Conservation (phyloP, 345 rosid species). For the Conringia planisiliqua region DNA sequence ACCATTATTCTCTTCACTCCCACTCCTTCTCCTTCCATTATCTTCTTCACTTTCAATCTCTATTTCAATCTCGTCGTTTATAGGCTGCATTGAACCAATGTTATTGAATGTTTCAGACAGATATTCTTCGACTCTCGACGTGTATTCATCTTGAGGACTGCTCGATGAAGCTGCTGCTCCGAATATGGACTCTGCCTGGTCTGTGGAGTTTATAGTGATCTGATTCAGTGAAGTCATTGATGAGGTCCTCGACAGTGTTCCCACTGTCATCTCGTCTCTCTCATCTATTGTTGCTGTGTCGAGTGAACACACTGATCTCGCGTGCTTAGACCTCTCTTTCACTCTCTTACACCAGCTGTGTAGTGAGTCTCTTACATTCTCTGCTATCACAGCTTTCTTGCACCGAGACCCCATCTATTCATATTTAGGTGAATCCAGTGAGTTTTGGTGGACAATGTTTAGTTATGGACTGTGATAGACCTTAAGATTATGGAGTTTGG, state of each 20-base stretch:
- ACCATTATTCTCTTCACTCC: constrained; percentile 26
- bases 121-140: constrained; percentile 57
- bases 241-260: constrained; percentile 66
- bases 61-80: constrained; percentile 32
- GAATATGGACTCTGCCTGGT: constrained; percentile 49
- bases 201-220: constrained; percentile 48
- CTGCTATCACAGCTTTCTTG: constrained; percentile 78
- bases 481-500: not conserved
- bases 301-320: constrained; percentile 79
- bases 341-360: constrained; percentile 96
- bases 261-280: constrained; percentile 74
- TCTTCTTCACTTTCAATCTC: constrained; percentile 46
- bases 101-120: constrained; percentile 47
- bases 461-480: not conserved
- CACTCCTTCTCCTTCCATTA: constrained; percentile 6
- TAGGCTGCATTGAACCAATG: constrained; percentile 35
- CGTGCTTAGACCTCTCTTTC: constrained; percentile 57
- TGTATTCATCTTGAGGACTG: constrained; percentile 37
- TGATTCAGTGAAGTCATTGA: constrained; percentile 67
- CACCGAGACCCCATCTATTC: constrained; percentile 75
- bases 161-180: constrained; percentile 34
- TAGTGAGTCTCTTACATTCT: constrained; percentile 86
- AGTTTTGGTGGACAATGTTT: not conserved
- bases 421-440: constrained; percentile 11
- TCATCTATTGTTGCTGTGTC: constrained; percentile 67